phyloP scores from a whole-genome alignment of 2,329 filamentous ascomycete species.

The Didymella exigua region DNA sequence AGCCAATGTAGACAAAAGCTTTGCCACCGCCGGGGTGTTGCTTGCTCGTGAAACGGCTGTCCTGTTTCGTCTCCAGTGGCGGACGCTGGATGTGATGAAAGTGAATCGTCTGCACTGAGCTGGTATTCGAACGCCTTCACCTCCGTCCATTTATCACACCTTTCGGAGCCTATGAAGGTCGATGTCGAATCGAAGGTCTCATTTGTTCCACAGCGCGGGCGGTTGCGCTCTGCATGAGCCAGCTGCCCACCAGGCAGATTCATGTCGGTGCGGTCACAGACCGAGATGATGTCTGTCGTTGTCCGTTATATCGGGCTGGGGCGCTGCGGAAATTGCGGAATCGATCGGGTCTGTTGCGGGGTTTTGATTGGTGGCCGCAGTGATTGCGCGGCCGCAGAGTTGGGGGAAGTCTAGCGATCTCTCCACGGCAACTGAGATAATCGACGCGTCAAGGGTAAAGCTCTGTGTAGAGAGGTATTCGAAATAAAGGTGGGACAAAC shows the following conservation, averaged over 20 bases:
- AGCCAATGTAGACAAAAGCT: conserved; percentile 22
- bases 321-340: background rate
- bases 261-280: background rate
- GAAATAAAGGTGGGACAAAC: background rate
- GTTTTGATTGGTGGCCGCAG: background rate
- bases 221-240: background rate
- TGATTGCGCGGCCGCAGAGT: background rate
- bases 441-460: background rate
- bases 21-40: background rate
- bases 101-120: background rate
- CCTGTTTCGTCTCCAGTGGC: background rate
- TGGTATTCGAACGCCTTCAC: background rate
- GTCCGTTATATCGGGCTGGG: background rate
- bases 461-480: background rate
- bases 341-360: background rate
- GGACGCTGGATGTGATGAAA: too few species aligned
- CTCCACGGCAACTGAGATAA: background rate
- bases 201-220: background rate
- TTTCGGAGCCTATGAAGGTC: background rate
- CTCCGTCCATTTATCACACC: background rate
- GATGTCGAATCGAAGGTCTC: background rate
- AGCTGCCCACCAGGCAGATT: background rate
- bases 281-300: too few species aligned
- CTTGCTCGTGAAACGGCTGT: background rate
- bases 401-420: background rate